Conservation (phyloP, 106 monocot genomes). For the Gastrodia elata region DNA sequence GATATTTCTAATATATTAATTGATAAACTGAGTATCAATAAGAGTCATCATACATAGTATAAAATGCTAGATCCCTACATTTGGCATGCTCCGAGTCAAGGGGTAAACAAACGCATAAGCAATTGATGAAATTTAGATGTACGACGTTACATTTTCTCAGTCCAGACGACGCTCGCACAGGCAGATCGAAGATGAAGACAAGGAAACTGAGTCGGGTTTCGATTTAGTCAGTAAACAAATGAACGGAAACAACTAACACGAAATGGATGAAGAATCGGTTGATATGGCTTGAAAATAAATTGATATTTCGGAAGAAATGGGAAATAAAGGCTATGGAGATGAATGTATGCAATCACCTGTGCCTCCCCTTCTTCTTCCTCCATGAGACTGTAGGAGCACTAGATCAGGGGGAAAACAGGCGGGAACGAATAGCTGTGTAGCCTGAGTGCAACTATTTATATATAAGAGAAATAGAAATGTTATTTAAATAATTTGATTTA, state of each 20-base stretch:
- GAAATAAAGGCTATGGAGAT: background rate
- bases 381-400: background rate
- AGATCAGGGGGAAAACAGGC: background rate
- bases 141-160: background rate
- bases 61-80: background rate
- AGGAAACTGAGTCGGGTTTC: background rate
- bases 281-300: background rate
- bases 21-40: background rate
- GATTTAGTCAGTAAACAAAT: background rate
- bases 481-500: no score
- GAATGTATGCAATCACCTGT: slow-evolving; percentile 15
- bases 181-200: background rate
- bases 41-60: background rate
- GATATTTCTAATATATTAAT: background rate
- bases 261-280: background rate
- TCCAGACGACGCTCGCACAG: background rate
- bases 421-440: background rate
- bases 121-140: background rate
- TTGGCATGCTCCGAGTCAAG: no score
- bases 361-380: slow-evolving; percentile 32
- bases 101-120: background rate
- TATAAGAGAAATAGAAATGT: no score
- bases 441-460: no score
- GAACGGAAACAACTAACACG: background rate
- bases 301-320: background rate